A percentile compares a stretch with the other conserved stretches of the same genome.
Conservation (phyloP, 2,329 filamentous ascomycete species). For the Paramyrothecium roridum region DNA sequence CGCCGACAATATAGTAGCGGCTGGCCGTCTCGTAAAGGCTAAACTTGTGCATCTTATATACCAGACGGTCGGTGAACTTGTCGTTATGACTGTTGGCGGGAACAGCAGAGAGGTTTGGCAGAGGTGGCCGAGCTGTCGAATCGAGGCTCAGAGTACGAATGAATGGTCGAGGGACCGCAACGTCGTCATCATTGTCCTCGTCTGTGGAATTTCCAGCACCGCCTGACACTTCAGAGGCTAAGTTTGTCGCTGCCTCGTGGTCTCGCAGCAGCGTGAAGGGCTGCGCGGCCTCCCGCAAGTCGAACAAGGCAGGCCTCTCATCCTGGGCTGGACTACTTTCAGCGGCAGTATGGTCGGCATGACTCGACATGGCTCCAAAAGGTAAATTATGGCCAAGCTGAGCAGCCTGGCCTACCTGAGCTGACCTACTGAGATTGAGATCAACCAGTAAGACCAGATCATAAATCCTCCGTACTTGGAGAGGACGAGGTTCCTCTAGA, state of each 20-base stretch:
- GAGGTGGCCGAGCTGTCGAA: constrained; percentile 23
- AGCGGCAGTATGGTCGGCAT: not conserved
- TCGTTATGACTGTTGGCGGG: constrained; percentile 14
- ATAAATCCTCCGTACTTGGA: too few species aligned
- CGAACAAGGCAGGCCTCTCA: not conserved
- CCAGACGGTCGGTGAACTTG: constrained; percentile 30
- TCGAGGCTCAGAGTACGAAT: constrained; percentile 53
- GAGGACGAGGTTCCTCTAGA: not conserved
- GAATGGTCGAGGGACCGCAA: constrained; percentile 55
- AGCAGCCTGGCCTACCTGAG: not conserved
- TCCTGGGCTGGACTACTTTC: not conserved
- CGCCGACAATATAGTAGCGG: constrained; percentile 90
- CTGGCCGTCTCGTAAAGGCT: constrained; percentile 95
- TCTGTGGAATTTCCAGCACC: constrained; percentile 24
- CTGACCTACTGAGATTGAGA: too few species aligned
- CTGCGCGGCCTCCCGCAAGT: constrained; percentile 17
- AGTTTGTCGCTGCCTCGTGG: constrained; percentile 25
- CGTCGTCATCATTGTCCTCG: constrained; percentile 57
- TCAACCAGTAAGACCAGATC: too few species aligned
- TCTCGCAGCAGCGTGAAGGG: constrained; percentile 33
- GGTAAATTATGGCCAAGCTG: not conserved
- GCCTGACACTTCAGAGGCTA: constrained; percentile 19
- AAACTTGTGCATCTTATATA: constrained; percentile 86
- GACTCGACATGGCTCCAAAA: not conserved
- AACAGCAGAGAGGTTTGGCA: not conserved